Conservation (phyloP, 192 early-diverging fungal species). For the Lobulomyces angularis region DNA sequence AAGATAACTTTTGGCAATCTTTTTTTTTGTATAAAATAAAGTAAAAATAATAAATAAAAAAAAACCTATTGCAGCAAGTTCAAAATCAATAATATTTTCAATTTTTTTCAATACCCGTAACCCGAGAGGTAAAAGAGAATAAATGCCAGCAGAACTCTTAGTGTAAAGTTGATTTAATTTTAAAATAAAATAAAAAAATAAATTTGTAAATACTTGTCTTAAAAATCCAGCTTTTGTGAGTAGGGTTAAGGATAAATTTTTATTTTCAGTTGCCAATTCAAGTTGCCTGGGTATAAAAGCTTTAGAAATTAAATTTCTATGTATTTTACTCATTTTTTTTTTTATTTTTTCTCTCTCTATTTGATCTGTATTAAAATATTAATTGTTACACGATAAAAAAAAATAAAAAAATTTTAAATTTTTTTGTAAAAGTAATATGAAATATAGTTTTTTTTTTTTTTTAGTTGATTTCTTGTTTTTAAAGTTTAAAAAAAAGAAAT, state of each 20-base stretch:
- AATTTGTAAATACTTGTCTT: slow-evolving; percentile 42
- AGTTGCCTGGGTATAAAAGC: slow-evolving; percentile 53
- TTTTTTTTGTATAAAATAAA: slow-evolving; percentile 1
- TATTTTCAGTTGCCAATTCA: slow-evolving; percentile 40
- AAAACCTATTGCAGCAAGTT: slow-evolving; percentile 60
- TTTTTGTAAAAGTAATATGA: no score
- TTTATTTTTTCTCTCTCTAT: background rate
- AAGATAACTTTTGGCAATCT: slow-evolving; percentile 57
- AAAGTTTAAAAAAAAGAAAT: no score
- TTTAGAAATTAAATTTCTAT: slow-evolving; percentile 55
- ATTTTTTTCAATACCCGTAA: slow-evolving; percentile 64
- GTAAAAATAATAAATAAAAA: background rate
- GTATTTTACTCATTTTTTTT: slow-evolving; percentile 7
- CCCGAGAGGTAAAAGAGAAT: slow-evolving; percentile 69
- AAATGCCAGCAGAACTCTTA: slow-evolving; percentile 73
- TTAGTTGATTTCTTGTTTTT: no score
- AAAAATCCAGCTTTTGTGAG: slow-evolving; percentile 50
- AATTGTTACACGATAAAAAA: no score
- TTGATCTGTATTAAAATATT: background rate
- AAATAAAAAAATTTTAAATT: no score
- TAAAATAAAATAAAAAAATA: background rate
- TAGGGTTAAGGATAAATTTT: slow-evolving; percentile 39
- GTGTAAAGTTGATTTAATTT: background rate
- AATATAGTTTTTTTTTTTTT: no score
- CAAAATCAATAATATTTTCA: slow-evolving; percentile 65